These are phyloP conservation scores for Diaporthe helianthi DNA, from an alignment of 2,329 filamentous ascomycete species.

Conservation along the genomic window DNA sequence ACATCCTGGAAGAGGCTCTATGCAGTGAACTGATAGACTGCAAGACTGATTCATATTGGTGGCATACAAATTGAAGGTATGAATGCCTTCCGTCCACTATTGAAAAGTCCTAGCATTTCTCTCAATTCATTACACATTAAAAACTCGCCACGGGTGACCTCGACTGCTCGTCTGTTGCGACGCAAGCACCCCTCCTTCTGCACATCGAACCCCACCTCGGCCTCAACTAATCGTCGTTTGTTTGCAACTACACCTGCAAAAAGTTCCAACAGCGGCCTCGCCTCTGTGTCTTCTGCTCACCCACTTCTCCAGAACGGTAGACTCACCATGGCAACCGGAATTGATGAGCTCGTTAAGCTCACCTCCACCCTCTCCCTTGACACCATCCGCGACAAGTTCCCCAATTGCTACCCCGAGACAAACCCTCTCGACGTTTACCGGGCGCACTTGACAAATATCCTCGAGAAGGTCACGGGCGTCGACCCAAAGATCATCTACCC, in stretches of 20 bases:
- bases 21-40: neutral
- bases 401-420: conserved; percentile 68
- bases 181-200: conserved; percentile 28
- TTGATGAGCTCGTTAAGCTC: conserved; percentile 45
- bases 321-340: conserved; percentile 39
- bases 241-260: conserved; percentile 23
- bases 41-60: conserved; percentile 13
- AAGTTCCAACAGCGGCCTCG: neutral
- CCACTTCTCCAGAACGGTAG: conserved; percentile 31
- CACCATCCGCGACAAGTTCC: conserved; percentile 51
- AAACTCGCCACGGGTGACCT: neutral
- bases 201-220: conserved; percentile 30
- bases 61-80: conserved; percentile 27
- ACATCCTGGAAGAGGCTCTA: neutral
- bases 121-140: neutral
- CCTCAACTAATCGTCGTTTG: conserved; percentile 4
- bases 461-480: conserved; percentile 74
- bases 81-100: conserved; percentile 29
- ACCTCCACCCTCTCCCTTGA: conserved; percentile 47
- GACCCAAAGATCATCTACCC: conserved; percentile 75
- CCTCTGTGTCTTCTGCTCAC: conserved; percentile 10
- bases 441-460: conserved; percentile 73
- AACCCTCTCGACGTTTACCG: conserved; percentile 85
- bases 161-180: conserved; percentile 12
- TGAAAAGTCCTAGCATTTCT: conserved; percentile 6